Percentiles rank a stretch among this genome's conserved stretches.
Conservation (phyloP, 225 moss, liverwort and hornwort genomes). For the Pseudisothecium myosuroides region DNA sequence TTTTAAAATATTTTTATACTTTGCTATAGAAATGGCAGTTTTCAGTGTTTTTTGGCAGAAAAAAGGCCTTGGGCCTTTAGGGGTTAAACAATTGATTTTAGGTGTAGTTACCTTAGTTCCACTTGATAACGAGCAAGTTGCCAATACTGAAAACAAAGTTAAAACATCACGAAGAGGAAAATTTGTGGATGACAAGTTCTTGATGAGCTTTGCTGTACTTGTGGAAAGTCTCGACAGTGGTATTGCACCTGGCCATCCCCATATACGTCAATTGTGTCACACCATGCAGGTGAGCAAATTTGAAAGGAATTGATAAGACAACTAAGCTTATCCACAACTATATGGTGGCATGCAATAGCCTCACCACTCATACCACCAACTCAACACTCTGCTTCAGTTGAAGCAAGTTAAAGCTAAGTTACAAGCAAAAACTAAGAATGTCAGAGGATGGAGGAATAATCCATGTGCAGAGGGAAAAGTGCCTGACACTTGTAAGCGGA, state of each 20-base stretch:
- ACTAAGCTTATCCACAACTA: not conserved
- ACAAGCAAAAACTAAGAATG: not conserved
- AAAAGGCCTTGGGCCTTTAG: no score
- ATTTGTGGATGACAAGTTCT: not conserved
- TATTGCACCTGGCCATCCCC: not conserved
- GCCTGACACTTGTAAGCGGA: not conserved
- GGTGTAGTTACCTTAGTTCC: no score
- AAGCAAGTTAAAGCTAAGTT: not conserved
- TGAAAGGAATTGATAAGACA: not conserved
- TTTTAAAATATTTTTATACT: no score
- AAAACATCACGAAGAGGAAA: not conserved
- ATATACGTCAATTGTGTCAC: rapidly evolving
- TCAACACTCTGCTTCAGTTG: not conserved
- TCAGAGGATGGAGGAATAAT: not conserved
- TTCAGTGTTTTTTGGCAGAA: no score
- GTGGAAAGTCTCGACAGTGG: not conserved
- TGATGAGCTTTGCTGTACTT: not conserved
- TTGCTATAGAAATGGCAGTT: no score
- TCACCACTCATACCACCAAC: not conserved
- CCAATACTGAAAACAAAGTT: not conserved
- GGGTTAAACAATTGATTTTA: no score
- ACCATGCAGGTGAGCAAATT: not conserved
- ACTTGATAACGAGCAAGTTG: not conserved
- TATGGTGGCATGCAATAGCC: no score
- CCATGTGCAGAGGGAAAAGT: not conserved